A percentile compares a stretch with the other conserved stretches of the same genome.
Conservation (phyloP, 2,329 filamentous ascomycete species). For the Cryoendolithus antarcticus region DNA sequence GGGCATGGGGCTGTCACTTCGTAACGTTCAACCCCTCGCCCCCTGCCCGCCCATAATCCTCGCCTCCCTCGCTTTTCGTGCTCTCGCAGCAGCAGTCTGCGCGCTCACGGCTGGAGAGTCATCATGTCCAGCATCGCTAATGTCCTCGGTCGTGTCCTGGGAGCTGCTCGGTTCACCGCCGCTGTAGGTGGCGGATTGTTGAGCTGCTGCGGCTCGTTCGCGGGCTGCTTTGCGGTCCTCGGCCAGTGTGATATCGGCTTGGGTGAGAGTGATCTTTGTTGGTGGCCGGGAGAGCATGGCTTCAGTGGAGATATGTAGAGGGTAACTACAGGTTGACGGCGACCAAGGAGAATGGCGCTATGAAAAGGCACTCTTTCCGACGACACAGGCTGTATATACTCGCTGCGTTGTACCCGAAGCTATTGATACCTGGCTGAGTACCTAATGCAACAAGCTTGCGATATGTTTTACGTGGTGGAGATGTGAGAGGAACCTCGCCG, state of each 20-base stretch:
- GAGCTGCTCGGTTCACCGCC: neutral
- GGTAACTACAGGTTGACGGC: too few species aligned
- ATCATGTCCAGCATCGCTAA: slow-evolving; percentile 1
- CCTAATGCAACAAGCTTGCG: too few species aligned
- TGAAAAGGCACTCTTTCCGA: too few species aligned
- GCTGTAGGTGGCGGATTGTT: neutral
- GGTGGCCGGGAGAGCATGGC: slow-evolving; percentile 24
- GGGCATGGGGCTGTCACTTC: too few species aligned
- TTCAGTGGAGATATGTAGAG: slow-evolving; percentile 9
- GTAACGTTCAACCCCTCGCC: too few species aligned
- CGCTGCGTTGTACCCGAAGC: too few species aligned
- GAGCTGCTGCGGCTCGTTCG: slow-evolving; percentile 11
- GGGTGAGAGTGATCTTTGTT: slow-evolving; percentile 23
- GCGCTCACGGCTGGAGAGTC: slow-evolving; percentile 3
- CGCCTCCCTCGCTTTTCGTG: slow-evolving; percentile 1
- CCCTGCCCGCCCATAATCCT: slow-evolving; percentile 1
- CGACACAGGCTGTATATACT: too few species aligned
- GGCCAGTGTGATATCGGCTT: slow-evolving; percentile 23
- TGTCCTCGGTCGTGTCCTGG: slow-evolving; percentile 4
- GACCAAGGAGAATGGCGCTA: too few species aligned
- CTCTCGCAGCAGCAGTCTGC: slow-evolving; percentile 1
- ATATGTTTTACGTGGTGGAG: too few species aligned
- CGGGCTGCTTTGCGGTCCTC: slow-evolving; percentile 20
- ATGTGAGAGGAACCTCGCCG: too few species aligned
- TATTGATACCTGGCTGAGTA: too few species aligned